These are phyloP conservation scores for Pythium insidiosum DNA, from an alignment of 352 stramenopile species.

Conservation along the genomic window DNA sequence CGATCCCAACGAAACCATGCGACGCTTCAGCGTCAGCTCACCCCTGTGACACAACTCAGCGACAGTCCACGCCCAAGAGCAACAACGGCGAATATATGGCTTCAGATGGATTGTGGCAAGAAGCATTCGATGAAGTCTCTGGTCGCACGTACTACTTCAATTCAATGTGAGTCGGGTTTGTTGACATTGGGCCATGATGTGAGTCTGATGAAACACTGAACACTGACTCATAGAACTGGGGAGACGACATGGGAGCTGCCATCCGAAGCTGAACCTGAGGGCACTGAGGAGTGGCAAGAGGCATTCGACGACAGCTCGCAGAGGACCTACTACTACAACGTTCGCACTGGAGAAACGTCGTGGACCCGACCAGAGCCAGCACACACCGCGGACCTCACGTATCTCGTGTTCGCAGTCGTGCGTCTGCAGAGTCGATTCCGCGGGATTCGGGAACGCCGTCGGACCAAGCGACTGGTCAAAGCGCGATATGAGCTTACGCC, in stretches of 20 bases:
- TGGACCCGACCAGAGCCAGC: constrained; percentile 38
- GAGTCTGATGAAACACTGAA: too few species aligned
- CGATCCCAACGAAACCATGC: too few species aligned
- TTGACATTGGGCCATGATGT: too few species aligned
- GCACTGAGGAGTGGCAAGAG: constrained; percentile 36
- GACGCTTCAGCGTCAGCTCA: too few species aligned
- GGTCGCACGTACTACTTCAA: constrained; percentile 50
- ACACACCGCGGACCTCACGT: constrained; percentile 22
- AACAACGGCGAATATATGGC: too few species aligned
- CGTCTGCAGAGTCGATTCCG: constrained; percentile 41
- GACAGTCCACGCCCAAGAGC: too few species aligned
- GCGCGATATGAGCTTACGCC: constrained; percentile 25
- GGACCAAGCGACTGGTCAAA: constrained; percentile 19
- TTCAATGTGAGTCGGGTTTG: constrained; percentile 23
- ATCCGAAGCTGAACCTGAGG: constrained; percentile 7
- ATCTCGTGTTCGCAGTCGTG: constrained; percentile 35
- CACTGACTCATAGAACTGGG: constrained; percentile 22
- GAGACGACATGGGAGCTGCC: constrained; percentile 47
- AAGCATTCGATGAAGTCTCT: constrained; percentile 37
- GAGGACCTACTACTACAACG: constrained; percentile 63
- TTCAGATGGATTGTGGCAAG: constrained; percentile 27
- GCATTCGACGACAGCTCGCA: constrained; percentile 64
- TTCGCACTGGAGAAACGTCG: constrained; percentile 51
- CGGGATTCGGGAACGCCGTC: constrained; percentile 23
- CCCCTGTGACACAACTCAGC: too few species aligned